Evolutionary conservation across 2,329 filamentous ascomycete genomes (phyloP).

Genomic region (Arachnopeziza araneosa): DNA sequence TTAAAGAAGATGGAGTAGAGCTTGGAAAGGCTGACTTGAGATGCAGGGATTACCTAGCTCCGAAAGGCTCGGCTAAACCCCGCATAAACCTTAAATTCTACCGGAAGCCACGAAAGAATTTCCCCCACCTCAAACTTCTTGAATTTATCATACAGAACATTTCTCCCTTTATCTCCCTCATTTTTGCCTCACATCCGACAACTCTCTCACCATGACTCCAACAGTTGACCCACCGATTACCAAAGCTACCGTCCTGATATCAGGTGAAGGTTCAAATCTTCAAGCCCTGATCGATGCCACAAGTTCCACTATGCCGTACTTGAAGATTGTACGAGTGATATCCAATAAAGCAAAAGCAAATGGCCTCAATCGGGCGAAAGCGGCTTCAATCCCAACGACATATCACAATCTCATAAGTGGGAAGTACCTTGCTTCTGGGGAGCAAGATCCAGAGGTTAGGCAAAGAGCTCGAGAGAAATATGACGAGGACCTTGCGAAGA

Average conservation of each 20-base stretch:
- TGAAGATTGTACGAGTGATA: constrained; percentile 54
- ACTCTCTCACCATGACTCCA: too few relatives aligned
- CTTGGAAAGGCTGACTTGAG: neutral
- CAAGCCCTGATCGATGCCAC: constrained; percentile 54
- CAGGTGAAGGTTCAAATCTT: constrained; percentile 64
- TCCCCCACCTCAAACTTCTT: too few relatives aligned
- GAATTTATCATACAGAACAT: too few relatives aligned
- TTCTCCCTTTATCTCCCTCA: too few relatives aligned
- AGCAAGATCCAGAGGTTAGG: constrained; percentile 37
- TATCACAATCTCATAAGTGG: constrained; percentile 59
- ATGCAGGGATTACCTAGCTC: neutral
- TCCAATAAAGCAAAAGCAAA: constrained; percentile 61
- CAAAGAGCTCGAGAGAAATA: constrained; percentile 52
- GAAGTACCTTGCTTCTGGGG: constrained; percentile 35
- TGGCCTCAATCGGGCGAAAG: constrained; percentile 55
- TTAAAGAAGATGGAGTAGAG: neutral
- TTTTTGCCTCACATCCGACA: too few relatives aligned
- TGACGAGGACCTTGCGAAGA: constrained; percentile 59
- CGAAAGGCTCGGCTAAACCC: neutral
- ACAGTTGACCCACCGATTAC: constrained; percentile 18
- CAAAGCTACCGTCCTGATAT: constrained; percentile 54
- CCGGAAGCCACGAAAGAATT: too few relatives aligned
- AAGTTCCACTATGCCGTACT: constrained; percentile 36
- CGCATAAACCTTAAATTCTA: neutral
- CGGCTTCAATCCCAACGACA: constrained; percentile 53